Evolutionary conservation across 805 yeast species (phyloP).

Genomic region (Debaryomyces hansenii): DNA sequence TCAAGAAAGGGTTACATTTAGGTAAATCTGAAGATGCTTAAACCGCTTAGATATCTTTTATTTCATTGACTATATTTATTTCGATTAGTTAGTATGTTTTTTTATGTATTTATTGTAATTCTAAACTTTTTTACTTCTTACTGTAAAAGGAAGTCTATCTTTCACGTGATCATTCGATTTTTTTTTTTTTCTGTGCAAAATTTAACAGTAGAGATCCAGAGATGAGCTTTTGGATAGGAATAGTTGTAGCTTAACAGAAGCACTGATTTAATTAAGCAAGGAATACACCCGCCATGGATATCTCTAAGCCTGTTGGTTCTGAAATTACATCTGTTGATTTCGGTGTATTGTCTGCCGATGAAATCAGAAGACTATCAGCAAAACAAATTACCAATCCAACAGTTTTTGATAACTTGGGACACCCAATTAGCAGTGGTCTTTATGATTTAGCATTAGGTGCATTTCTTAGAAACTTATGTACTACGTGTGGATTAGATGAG

Average conservation of each 20-base stretch:
- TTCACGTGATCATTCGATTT: slow-evolving; percentile 8
- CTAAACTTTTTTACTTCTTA: neutral
- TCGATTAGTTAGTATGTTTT: neutral
- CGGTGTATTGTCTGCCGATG: slow-evolving; percentile 77
- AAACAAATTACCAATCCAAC: slow-evolving; percentile 94
- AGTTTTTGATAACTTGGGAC: slow-evolving; percentile 94
- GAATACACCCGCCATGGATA: slow-evolving; percentile 64
- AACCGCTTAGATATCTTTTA: neutral
- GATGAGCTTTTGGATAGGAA: slow-evolving; percentile 5
- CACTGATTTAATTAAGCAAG: neutral
- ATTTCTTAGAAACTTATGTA: slow-evolving; percentile 80
- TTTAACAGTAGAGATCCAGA: neutral
- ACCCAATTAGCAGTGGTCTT: slow-evolving; percentile 90
- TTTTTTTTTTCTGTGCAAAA: slow-evolving; percentile 5
- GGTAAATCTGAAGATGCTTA: slow-evolving; percentile 18
- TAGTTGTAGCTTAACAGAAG: neutral
- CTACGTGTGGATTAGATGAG: slow-evolving; percentile 95
- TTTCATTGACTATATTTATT: neutral
- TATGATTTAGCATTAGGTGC: slow-evolving; percentile 97
- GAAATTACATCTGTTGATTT: slow-evolving; percentile 92
- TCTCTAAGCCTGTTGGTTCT: slow-evolving; percentile 94
- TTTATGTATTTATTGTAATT: neutral
- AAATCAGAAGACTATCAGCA: slow-evolving; percentile 83
- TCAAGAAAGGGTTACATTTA: slow-evolving; percentile 37
- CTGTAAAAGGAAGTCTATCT: slow-evolving; percentile 1